Evolutionary conservation across 768 basidiomycete species (phyloP).

Genomic region (Phanerodontia chrysosporium): DNA sequence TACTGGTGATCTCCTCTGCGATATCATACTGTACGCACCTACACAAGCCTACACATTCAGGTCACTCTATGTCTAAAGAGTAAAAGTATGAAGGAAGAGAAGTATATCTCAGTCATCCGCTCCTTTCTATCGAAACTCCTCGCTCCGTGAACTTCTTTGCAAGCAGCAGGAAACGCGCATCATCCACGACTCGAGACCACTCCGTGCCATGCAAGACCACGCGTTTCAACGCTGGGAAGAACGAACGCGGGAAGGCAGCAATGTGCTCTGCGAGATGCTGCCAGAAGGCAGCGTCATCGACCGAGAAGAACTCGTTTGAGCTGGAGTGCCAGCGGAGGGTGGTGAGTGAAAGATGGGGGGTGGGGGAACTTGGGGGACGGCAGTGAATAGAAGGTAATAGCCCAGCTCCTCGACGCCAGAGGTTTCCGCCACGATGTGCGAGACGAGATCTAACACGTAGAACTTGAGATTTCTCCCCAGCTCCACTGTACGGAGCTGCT

Average conservation of each 20-base stretch:
- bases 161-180: constrained; percentile 28
- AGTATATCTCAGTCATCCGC: too few relatives aligned
- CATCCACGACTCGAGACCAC: constrained; percentile 39
- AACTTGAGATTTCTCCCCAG: constrained; percentile 57
- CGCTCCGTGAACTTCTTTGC: not conserved
- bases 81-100: too few relatives aligned
- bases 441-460: constrained; percentile 43
- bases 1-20: too few relatives aligned
- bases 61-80: too few relatives aligned
- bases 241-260: constrained; percentile 33
- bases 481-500: constrained; percentile 49
- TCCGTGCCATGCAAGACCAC: constrained; percentile 47
- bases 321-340: constrained; percentile 50
- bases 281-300: constrained; percentile 33
- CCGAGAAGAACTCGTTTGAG: constrained; percentile 38
- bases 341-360: constrained; percentile 29
- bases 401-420: constrained; percentile 46
- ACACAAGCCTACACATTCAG: too few relatives aligned
- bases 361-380: constrained; percentile 3
- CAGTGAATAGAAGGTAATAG: constrained; percentile 36
- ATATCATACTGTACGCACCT: too few relatives aligned
- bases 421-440: constrained; percentile 42
- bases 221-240: constrained; percentile 42
- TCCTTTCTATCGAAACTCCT: constrained; percentile 41
- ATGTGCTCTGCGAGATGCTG: constrained; percentile 45